Conservation (phyloP, 768 basidiomycete species). For the Pisolithus albus region DNA sequence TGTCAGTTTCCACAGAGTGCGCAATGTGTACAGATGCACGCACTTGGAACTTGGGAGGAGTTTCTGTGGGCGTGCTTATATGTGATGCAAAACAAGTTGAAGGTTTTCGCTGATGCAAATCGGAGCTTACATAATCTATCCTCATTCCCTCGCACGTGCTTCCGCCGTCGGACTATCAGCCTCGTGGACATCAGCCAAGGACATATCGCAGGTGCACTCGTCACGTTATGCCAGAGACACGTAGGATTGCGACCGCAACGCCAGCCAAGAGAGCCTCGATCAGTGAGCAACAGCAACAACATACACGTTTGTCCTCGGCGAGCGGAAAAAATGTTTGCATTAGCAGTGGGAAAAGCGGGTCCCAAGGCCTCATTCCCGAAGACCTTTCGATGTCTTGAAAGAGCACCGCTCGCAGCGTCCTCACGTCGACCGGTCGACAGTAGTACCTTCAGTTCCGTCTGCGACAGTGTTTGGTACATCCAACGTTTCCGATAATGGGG, state of each 20-base stretch:
- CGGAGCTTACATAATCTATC: too few relatives aligned
- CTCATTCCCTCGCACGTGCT: too few relatives aligned
- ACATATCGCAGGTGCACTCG: conserved; percentile 57
- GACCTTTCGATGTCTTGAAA: conserved; percentile 67
- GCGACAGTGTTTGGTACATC: conserved; percentile 1
- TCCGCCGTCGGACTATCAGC: conserved; percentile 9
- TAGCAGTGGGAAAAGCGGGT: conserved; percentile 4
- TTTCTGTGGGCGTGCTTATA: too few relatives aligned
- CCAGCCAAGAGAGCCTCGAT: too few relatives aligned
- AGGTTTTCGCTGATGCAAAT: too few relatives aligned
- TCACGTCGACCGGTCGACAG: conserved; percentile 68
- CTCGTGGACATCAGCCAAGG: conserved; percentile 19
- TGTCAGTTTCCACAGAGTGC: too few relatives aligned
- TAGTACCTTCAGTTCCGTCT: conserved; percentile 49
- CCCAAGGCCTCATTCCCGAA: conserved; percentile 22
- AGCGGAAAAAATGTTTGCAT: conserved; percentile 10
- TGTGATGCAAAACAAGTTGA: too few relatives aligned
- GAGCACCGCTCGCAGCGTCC: conserved; percentile 85
- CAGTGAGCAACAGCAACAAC: too few relatives aligned
- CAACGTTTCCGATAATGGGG: conserved; percentile 19
- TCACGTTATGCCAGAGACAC: conserved; percentile 70
- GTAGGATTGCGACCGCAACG: conserved; percentile 43
- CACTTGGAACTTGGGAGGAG: too few relatives aligned
- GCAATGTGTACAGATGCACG: too few relatives aligned
- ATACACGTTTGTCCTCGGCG: neutral